A percentile compares a stretch with the other conserved stretches of the same genome.
These are phyloP conservation scores for Boletus rubroflammeus DNA, from an alignment of 768 basidiomycete species.

Conservation along the genomic window DNA sequence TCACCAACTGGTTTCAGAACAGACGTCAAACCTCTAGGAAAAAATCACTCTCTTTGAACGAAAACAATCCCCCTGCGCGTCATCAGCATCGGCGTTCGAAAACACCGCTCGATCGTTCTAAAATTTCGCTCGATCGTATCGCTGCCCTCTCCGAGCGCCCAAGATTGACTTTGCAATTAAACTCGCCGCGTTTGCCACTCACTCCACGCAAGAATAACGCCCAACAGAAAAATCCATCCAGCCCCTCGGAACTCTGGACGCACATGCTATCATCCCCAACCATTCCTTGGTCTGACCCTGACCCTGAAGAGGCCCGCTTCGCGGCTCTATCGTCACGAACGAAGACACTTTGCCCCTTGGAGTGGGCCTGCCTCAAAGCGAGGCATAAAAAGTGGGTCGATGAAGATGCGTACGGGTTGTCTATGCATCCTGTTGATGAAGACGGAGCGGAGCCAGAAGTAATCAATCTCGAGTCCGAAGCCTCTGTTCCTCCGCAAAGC, in stretches of 20 bases:
- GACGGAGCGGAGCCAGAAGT: constrained; percentile 15
- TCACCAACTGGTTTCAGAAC: constrained; percentile 83
- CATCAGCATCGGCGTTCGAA: constrained; percentile 6
- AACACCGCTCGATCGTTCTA: constrained; percentile 21
- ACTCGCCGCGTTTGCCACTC: constrained; percentile 15
- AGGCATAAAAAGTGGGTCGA: constrained; percentile 30
- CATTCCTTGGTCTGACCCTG: constrained; percentile 17
- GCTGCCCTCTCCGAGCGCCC: constrained; percentile 31
- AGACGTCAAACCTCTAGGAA: constrained; percentile 53
- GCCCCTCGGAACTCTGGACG: constrained; percentile 27
- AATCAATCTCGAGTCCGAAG: constrained; percentile 14
- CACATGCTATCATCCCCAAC: constrained; percentile 30
- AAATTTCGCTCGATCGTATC: constrained; percentile 31
- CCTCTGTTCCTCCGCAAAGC: constrained; percentile 4
- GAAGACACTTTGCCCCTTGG: constrained; percentile 53
- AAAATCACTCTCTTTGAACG: constrained; percentile 20
- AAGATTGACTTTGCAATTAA: constrained; percentile 8
- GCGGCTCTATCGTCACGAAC: constrained; percentile 28
- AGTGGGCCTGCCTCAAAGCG: constrained; percentile 67
- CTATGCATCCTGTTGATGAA: constrained; percentile 10
- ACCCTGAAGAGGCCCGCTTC: constrained; percentile 26
- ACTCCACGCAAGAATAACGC: constrained; percentile 27
- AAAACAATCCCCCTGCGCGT: constrained; percentile 20
- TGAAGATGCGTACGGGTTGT: constrained; percentile 16
- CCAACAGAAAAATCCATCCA: constrained; percentile 1